These are phyloP conservation scores for Paralagenidium karlingii DNA, from an alignment of 352 stramenopile species.

Conservation along the genomic window DNA sequence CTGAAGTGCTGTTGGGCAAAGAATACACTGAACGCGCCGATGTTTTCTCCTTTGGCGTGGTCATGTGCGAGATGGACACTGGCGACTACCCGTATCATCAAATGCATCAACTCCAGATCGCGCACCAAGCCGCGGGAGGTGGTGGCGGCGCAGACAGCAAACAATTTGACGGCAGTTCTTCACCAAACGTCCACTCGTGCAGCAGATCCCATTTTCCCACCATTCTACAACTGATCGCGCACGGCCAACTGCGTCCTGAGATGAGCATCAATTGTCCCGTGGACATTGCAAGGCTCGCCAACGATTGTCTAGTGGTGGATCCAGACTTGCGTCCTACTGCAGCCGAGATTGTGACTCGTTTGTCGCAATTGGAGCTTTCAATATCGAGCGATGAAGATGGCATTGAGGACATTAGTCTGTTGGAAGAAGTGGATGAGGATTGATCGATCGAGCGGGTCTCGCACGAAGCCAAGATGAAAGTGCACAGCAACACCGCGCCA, in stretches of 20 bases:
- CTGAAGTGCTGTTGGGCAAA: constrained; percentile 10
- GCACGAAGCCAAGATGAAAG: too few relatives aligned
- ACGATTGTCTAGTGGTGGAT: constrained; percentile 53
- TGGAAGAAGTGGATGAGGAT: too few relatives aligned
- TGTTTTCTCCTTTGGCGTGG: constrained; percentile 16
- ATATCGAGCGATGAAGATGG: too few relatives aligned
- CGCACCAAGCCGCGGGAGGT: too few relatives aligned
- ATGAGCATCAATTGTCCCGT: constrained; percentile 53
- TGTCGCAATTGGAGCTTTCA: too few relatives aligned
- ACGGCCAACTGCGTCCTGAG: constrained; percentile 13
- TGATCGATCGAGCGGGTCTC: too few relatives aligned
- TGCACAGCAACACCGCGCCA: too few relatives aligned
- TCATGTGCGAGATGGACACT: constrained; percentile 31
- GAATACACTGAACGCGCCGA: constrained; percentile 29
- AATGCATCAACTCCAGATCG: too few relatives aligned
- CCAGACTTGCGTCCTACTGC: constrained; percentile 53
- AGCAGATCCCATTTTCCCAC: too few relatives aligned
- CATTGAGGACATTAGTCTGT: too few relatives aligned
- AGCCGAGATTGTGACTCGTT: constrained; percentile 55
- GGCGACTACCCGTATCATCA: constrained; percentile 21
- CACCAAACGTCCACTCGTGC: too few relatives aligned
- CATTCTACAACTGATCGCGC: constrained; percentile 18
- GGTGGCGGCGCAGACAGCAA: constrained; percentile 18
- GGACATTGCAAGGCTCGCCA: constrained; percentile 38
- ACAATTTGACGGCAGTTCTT: too few relatives aligned